Evolutionary conservation across 192 early-diverging fungal species (phyloP), one percentile per base, ranked within the genome.

Genomic region (Diversispora epigaea): DNA sequence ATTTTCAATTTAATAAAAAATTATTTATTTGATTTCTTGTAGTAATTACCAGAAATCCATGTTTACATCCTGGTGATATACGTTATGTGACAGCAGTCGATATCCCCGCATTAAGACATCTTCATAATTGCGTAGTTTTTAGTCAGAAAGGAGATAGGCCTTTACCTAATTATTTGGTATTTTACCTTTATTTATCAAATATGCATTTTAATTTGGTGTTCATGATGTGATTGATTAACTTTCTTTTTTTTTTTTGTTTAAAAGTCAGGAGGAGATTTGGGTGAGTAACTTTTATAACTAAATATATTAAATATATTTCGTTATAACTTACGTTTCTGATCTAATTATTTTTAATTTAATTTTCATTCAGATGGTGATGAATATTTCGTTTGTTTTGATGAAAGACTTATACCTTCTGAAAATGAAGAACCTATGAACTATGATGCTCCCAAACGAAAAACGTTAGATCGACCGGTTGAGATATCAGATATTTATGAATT

Each of bases 121-220:
- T 90, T 8, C 69, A 68, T 15, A 88, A 94, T 73, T 91, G 93
- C 5, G 80, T 94, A 3, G 92, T 93, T 0, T 94, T 94, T 76
- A 85, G 88, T 19, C 81, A 86, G 41, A 80, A 84, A 43, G 93
- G 93, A 4, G 45, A 83, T 3, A 82, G 90, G 9, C 87, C 88
- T 44, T 78, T 92, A 25, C 88, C 91, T 3, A 91, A 88, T 64
- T 89, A 86, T 89, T 90, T 71, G 84, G 85, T 69, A 76, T 94
- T 12, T 92, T 92, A 65, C 25, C 25, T 32, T 32, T 32, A 32
- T 32, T 32, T 32, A 32, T 32, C 25, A 32, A 32, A 32, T 32
- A 32, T 32, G 0, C 12, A 54, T 54, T 10, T 11, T 0, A 54
- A 54, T 54, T 54, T 54, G 6, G n/a, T 54, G n/a, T 54, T 54